Conservation (phyloP, 768 basidiomycete genomes). For the Hygrocybe coccinea region DNA sequence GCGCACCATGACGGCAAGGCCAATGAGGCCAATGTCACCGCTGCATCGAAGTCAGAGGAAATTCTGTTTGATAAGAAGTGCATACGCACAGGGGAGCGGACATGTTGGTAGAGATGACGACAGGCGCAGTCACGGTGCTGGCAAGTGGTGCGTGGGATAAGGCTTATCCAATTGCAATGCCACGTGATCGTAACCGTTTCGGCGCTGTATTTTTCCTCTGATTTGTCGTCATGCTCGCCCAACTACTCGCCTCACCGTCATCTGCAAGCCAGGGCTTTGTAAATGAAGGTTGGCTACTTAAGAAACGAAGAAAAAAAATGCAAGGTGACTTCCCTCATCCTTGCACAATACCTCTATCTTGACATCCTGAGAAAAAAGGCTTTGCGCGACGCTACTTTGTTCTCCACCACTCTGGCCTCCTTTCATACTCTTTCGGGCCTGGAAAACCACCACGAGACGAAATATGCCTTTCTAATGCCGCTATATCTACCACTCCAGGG, state of each 20-base stretch:
- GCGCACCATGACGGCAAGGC: constrained; percentile 93
- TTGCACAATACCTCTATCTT: constrained; percentile 1
- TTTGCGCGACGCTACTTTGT: constrained; percentile 83
- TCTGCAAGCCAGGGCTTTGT: constrained; percentile 27
- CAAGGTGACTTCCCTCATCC: constrained; percentile 48
- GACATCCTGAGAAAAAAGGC: constrained; percentile 40
- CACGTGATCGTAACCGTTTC: background rate
- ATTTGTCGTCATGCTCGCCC: background rate
- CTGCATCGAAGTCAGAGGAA: constrained; percentile 37
- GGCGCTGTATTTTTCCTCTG: too few species aligned
- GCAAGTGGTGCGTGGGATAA: background rate
- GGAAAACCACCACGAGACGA: constrained; percentile 69
- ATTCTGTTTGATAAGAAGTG: constrained; percentile 3
- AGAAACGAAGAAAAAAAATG: constrained; percentile 85
- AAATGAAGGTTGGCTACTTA: constrained; percentile 75
- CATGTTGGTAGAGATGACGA: constrained; percentile 6
- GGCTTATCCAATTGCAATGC: background rate
- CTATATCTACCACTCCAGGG: constrained; percentile 70
- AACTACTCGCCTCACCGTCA: background rate
- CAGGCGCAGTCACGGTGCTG: background rate
- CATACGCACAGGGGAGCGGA: constrained; percentile 19
- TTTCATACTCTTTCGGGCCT: constrained; percentile 71
- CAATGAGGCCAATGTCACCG: constrained; percentile 97
- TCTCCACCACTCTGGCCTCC: constrained; percentile 59
- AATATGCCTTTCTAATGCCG: constrained; percentile 60